Evolutionary conservation across 306 rosid genomes (phyloP).

Genomic region (Hylodesmum podocarpum): DNA sequence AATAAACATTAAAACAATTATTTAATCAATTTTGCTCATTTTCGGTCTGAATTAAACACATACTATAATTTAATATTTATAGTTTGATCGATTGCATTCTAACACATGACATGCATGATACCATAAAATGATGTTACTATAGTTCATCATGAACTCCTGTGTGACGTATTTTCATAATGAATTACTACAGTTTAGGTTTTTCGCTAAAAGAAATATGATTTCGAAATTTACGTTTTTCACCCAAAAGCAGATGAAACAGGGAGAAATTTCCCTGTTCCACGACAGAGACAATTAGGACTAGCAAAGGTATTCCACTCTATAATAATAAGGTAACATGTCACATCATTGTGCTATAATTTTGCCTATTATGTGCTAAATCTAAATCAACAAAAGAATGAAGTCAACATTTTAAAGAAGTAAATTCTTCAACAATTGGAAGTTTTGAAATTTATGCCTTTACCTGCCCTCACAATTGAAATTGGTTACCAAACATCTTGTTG

Average conservation of each 20-base stretch:
- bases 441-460: slow-evolving; percentile 30
- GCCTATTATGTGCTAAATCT: slow-evolving; percentile 10
- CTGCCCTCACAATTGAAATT: slow-evolving; percentile 37
- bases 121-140: neutral
- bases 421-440: slow-evolving; percentile 22
- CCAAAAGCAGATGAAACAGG: slow-evolving; percentile 25
- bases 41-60: no score
- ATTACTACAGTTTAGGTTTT: neutral
- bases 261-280: slow-evolving; percentile 27
- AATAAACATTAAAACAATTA: no score
- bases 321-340: slow-evolving; percentile 35
- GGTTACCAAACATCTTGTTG: neutral
- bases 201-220: neutral
- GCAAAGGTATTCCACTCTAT: slow-evolving; percentile 16
- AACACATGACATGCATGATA: neutral
- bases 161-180: neutral
- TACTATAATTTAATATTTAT: neutral
- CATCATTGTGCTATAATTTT: slow-evolving; percentile 28
- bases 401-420: slow-evolving; percentile 30
- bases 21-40: no score
- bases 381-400: slow-evolving; percentile 28
- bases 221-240: slow-evolving; percentile 8
- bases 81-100: neutral
- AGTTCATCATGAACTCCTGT: neutral
- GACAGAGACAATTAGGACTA: slow-evolving; percentile 20